These are phyloP conservation scores for Chytriomyces sp. DNA, from an alignment of 192 early-diverging fungal species.

Conservation along the genomic window DNA sequence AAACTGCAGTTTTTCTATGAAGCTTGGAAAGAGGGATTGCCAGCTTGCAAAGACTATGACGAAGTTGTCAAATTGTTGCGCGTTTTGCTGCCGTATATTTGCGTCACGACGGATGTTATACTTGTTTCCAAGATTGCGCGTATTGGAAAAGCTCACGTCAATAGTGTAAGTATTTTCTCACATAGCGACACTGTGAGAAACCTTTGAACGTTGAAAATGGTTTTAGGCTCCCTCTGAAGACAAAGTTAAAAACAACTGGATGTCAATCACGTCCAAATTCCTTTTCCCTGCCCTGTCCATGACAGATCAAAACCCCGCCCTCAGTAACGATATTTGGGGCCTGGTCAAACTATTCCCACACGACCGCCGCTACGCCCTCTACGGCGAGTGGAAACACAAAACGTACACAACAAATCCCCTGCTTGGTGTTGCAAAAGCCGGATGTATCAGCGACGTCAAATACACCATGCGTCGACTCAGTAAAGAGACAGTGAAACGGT, in stretches of 20 bases:
- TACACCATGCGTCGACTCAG: constrained; percentile 71
- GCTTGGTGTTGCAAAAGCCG: constrained; percentile 51
- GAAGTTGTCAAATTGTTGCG: constrained; percentile 33
- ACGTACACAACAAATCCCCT: constrained; percentile 62
- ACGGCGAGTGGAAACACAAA: constrained; percentile 78
- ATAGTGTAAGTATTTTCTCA: constrained; percentile 10
- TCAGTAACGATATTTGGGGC: constrained; percentile 67
- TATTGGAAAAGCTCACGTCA: constrained; percentile 46
- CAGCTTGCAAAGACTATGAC: constrained; percentile 18
- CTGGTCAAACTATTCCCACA: constrained; percentile 66
- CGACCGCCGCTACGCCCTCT: constrained; percentile 69
- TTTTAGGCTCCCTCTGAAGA: constrained; percentile 22
- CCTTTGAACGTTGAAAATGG: too few relatives aligned
- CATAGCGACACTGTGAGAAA: too few relatives aligned
- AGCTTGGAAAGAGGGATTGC: constrained; percentile 59
- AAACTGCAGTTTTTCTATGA: constrained; percentile 66
- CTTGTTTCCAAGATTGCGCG: constrained; percentile 53
- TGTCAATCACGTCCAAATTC: constrained; percentile 50
- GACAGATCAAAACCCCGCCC: constrained; percentile 67
- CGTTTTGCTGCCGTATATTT: constrained; percentile 42
- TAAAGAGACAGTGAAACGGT: constrained; percentile 74
- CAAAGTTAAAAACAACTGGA: constrained; percentile 46
- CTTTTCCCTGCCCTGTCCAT: constrained; percentile 73
- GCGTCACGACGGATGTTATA: constrained; percentile 48
- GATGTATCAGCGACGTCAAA: constrained; percentile 59